These are phyloP conservation scores for Hypholoma fasciculare DNA, from an alignment of 768 basidiomycete species.

Conservation along the genomic window DNA sequence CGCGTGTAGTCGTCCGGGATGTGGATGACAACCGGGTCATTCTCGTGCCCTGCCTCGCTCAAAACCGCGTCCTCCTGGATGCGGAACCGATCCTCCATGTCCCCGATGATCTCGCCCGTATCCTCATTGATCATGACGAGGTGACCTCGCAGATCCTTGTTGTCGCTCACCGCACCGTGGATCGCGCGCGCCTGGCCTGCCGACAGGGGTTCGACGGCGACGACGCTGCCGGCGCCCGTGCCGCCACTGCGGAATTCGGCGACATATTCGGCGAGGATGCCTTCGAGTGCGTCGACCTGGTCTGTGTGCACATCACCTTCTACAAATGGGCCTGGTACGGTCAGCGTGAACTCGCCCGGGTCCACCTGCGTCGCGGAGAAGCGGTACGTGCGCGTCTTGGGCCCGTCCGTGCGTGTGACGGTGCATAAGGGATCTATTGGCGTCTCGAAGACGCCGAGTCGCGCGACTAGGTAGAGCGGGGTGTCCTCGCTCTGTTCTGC, in stretches of 20 bases:
- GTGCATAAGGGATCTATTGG: conserved; percentile 58
- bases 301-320: conserved; percentile 41
- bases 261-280: conserved; percentile 65
- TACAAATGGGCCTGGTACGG: conserved; percentile 27
- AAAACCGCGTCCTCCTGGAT: conserved; percentile 63
- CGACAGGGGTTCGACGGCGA: conserved; percentile 11
- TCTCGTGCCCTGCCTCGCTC: conserved; percentile 46
- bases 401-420: conserved; percentile 38
- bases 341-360: conserved; percentile 36
- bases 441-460: conserved; percentile 53
- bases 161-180: conserved; percentile 17
- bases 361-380: conserved; percentile 41
- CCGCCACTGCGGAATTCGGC: conserved; percentile 35
- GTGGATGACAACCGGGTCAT: conserved; percentile 73
- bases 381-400: conserved; percentile 41
- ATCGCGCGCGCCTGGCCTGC: conserved; percentile 16
- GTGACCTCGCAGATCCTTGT: conserved; percentile 49
- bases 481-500: conserved; percentile 38
- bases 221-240: not conserved
- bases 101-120: conserved; percentile 70
- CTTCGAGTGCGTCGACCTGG: conserved; percentile 65
- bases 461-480: conserved; percentile 69
- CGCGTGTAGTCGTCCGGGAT: conserved; percentile 50
- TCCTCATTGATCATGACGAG: conserved; percentile 74
- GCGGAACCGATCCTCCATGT: conserved; percentile 56